These are phyloP conservation scores for Patellifolia procumbens DNA, from an alignment of 179 eudicot genomes.

Conservation along the genomic window DNA sequence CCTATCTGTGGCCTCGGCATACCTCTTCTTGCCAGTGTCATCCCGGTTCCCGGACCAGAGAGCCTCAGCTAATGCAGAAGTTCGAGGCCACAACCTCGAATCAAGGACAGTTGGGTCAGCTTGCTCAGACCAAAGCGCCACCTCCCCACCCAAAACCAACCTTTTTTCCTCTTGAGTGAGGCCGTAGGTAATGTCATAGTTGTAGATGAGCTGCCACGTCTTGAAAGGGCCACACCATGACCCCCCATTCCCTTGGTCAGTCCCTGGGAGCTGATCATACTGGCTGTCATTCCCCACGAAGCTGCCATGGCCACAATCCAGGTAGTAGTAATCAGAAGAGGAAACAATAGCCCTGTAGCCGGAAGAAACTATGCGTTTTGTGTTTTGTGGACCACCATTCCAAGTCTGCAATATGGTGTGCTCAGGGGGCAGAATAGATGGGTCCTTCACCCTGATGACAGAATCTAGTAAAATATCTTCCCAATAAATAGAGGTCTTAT, in stretches of 20 bases:
- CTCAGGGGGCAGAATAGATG: constrained; percentile 53
- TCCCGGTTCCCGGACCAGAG: constrained; percentile 85
- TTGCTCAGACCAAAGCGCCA: constrained; percentile 92
- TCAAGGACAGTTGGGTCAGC: constrained; percentile 83
- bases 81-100: constrained; percentile 76
- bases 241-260: constrained; percentile 57
- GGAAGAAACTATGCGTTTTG: constrained; percentile 57
- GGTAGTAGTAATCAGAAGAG: constrained; percentile 72
- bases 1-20: constrained; percentile 79
- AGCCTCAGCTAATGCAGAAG: constrained; percentile 77
- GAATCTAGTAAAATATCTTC: constrained; percentile 72
- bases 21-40: constrained; percentile 65
- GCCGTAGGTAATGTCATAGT: constrained; percentile 74
- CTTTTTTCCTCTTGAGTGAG: constrained; percentile 52
- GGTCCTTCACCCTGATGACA: constrained; percentile 37
- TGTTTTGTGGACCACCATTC: constrained; percentile 69
- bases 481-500: constrained; percentile 80
- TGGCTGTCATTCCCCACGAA: constrained; percentile 69
- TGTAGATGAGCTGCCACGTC: constrained; percentile 85
- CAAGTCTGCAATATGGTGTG: constrained; percentile 75
- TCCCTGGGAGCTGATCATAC: constrained; percentile 58
- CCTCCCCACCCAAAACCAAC: constrained; percentile 89
- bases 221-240: constrained; percentile 96
- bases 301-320: constrained; percentile 90
- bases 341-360: constrained; percentile 87